phyloP scores from a whole-genome alignment of 2,329 filamentous ascomycete species.

The Setomelanomma holmii region DNA sequence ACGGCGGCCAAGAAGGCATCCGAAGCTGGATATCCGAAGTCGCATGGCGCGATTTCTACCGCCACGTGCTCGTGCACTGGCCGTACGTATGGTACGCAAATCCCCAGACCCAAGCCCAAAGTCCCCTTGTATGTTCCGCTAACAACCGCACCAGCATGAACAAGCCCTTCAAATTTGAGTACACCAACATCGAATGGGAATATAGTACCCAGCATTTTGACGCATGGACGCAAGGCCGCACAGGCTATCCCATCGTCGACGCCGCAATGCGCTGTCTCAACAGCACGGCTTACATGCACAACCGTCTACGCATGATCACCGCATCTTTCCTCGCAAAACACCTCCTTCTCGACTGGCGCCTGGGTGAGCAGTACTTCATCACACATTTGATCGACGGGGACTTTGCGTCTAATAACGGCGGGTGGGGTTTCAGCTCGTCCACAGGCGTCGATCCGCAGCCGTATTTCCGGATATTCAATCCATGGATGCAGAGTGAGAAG shows the following conservation, averaged over 20 bases:
- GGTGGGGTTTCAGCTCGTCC: slow-evolving; percentile 70
- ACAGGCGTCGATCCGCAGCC: slow-evolving; percentile 85
- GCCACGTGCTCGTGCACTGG: slow-evolving; percentile 78
- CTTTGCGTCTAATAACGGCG: slow-evolving; percentile 64
- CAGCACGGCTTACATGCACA: slow-evolving; percentile 60
- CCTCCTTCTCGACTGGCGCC: slow-evolving; percentile 58
- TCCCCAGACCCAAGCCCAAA: too few relatives aligned
- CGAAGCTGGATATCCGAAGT: slow-evolving; percentile 59
- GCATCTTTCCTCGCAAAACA: slow-evolving; percentile 59
- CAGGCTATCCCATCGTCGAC: slow-evolving; percentile 59
- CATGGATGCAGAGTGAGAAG: slow-evolving; percentile 81
- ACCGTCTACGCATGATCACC: slow-evolving; percentile 60
- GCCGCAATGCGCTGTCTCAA: slow-evolving; percentile 61
- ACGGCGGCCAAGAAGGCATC: slow-evolving; percentile 52
- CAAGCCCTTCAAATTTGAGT: slow-evolving; percentile 83
- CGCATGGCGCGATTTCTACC: slow-evolving; percentile 61
- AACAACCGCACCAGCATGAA: slow-evolving; percentile 63
- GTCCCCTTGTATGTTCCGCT: slow-evolving; percentile 12
- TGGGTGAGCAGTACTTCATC: slow-evolving; percentile 61
- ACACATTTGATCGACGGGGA: slow-evolving; percentile 57
- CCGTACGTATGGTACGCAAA: slow-evolving; percentile 74
- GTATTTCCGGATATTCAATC: slow-evolving; percentile 92
- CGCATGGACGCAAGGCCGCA: slow-evolving; percentile 64
- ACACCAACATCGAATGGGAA: slow-evolving; percentile 83
- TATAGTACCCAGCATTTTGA: slow-evolving; percentile 62